A percentile compares a stretch with the other conserved stretches of the same genome.
Evolutionary conservation across 78 protist species (phyloP).

Genomic region (Isochrysis galbana): DNA sequence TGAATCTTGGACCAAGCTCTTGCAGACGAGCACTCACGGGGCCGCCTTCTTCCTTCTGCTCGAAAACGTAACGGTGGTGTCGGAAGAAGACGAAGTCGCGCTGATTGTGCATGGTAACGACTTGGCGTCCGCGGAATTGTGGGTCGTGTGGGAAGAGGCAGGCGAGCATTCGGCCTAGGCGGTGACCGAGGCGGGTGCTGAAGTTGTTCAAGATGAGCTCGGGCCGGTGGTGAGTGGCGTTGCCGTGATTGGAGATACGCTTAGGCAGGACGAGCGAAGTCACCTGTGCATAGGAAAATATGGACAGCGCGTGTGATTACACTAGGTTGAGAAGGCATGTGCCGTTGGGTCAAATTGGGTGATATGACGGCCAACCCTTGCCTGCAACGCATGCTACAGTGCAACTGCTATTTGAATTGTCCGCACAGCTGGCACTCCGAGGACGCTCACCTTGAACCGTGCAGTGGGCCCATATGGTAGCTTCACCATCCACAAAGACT

Average conservation of each 20-base stretch:
- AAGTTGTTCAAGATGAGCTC: slow-evolving; percentile 93
- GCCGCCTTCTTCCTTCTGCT: not conserved
- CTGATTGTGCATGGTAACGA: slow-evolving; percentile 94
- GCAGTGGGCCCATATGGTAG: slow-evolving; percentile 98
- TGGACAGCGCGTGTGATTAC: no score
- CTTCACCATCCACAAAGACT: slow-evolving; percentile 78
- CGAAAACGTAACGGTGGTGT: slow-evolving; percentile 84
- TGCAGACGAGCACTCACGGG: slow-evolving; percentile 42
- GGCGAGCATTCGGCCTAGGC: slow-evolving; percentile 82
- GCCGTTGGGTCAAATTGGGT: no score
- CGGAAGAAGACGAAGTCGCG: slow-evolving; percentile 97
- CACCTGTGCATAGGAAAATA: no score
- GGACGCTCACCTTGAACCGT: slow-evolving; percentile 72
- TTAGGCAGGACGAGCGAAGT: slow-evolving; percentile 53
- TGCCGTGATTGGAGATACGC: slow-evolving; percentile 53
- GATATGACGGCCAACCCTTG: no score
- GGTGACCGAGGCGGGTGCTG: slow-evolving; percentile 91
- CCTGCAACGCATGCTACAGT: no score
- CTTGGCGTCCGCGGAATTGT: slow-evolving; percentile 88
- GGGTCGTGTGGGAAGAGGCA: slow-evolving; percentile 83
- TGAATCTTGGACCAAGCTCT: slow-evolving; percentile 98
- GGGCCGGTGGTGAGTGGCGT: slow-evolving; percentile 62
- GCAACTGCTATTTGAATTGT: no score
- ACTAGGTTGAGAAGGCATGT: no score
- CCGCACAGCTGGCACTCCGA: no score